Base-by-base conservation (phyloP, 176 grass and related monocot species). In the Triticum urartu region DNA sequence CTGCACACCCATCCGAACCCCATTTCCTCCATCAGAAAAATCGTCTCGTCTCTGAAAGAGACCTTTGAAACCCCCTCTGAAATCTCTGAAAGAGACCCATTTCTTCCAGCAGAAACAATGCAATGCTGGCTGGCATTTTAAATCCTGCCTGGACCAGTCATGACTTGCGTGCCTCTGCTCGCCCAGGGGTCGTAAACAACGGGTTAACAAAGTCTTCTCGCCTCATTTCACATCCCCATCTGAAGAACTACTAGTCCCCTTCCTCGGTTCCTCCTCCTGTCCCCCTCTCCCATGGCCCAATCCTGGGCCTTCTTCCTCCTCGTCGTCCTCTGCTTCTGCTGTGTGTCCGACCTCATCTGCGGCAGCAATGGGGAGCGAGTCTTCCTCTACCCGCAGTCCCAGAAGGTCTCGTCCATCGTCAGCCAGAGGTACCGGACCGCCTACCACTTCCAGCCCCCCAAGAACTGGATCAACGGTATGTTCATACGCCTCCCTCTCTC, bases 401-500 rank as follows among this genome's bases (percentile, higher is more conserved):
- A 80, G 32, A 88, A 92, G 80, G 85, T 94, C 56, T 90, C 86
- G 28, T 87, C 92, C 64, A 90, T 92, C 79, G 92, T 94, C 17
- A 91, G 83, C 88, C 85, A 60, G 70, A 47, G 62, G 65, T 92
- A 94, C n/a, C 89, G 92, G 69, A 92, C 94, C 21, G 86, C 88
- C 1, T 94, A 77, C 52, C 94, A 97, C 67, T 97, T 97, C 92
- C 94, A 94, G 54, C 90, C 94, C 45, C 88, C 86, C 62, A 88
- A 86, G 38, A 92, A 94, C 78, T 92, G 92, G 92, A 94, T 94
- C 72, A 97, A 97, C 61, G 95, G 95, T 97, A 83, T 76, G 86
- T 78, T 43, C 54, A 58, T 58, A 14, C 9, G 33, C 43, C 69
- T 72, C 20, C 34, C 34, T 35, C 11, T 11, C 20, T 48, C 18